Evolutionary conservation across 768 basidiomycete genomes (phyloP).

Genomic region (Kwoniella shandongensis): DNA sequence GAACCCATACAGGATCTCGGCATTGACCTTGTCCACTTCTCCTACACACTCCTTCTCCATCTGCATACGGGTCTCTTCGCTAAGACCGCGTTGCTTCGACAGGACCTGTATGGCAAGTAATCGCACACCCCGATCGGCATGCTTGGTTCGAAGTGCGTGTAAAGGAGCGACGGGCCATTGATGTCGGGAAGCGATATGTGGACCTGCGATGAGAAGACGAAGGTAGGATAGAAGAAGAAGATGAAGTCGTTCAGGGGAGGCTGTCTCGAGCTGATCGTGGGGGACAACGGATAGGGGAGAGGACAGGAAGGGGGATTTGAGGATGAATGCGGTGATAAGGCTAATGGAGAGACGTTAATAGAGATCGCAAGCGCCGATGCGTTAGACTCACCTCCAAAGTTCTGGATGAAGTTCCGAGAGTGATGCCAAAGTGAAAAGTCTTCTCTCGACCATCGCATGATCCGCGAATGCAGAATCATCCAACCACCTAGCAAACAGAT

Average conservation of each 20-base stretch:
- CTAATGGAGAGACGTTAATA: slow-evolving; percentile 14
- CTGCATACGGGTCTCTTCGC: slow-evolving; percentile 69
- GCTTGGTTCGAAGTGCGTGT: slow-evolving; percentile 58
- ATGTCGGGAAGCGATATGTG: slow-evolving; percentile 64
- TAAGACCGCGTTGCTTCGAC: slow-evolving; percentile 72
- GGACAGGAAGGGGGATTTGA: slow-evolving; percentile 24
- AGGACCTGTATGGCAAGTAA: slow-evolving; percentile 77
- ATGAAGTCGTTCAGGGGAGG: slow-evolving; percentile 62
- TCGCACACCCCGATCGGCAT: slow-evolving; percentile 66
- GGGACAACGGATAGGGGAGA: slow-evolving; percentile 59
- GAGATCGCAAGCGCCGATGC: slow-evolving; percentile 8
- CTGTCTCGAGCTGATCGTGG: slow-evolving; percentile 42
- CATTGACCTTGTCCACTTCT: slow-evolving; percentile 63
- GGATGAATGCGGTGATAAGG: slow-evolving; percentile 30
- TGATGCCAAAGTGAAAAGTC: slow-evolving; percentile 40
- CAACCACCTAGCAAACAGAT: slow-evolving; percentile 76
- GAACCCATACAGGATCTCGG: slow-evolving; percentile 42
- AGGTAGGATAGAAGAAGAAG: slow-evolving; percentile 74
- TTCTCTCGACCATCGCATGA: slow-evolving; percentile 41
- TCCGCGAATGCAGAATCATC: slow-evolving; percentile 59
- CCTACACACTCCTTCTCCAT: slow-evolving; percentile 67
- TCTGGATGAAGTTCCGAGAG: slow-evolving; percentile 58
- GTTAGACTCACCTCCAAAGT: slow-evolving; percentile 47
- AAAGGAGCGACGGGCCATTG: slow-evolving; percentile 62
- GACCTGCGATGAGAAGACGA: slow-evolving; percentile 73